Conservation (phyloP, 139 green algal genomes). For the Chlamydomonas sp. region DNA sequence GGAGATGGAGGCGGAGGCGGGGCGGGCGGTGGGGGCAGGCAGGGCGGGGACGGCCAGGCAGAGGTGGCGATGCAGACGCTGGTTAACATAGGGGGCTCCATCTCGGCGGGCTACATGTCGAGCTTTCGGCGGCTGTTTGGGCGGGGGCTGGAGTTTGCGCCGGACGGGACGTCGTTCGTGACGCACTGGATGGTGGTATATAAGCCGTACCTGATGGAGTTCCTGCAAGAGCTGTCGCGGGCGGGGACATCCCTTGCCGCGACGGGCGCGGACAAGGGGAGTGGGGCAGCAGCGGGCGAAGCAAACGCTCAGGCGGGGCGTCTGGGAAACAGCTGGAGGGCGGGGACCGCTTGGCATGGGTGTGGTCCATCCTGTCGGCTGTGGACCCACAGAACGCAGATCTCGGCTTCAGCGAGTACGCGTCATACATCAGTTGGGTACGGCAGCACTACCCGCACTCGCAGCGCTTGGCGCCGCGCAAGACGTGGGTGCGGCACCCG, state of each 20-base stretch:
- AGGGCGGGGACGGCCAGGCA: too few species aligned
- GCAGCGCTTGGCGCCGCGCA: constrained; percentile 16
- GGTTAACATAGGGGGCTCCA: constrained; percentile 55
- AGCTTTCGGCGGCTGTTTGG: constrained; percentile 41
- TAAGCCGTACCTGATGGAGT: constrained; percentile 55
- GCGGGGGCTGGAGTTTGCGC: constrained; percentile 37
- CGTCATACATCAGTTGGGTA: constrained; percentile 61
- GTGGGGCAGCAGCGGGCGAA: neutral
- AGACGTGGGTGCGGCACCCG: constrained; percentile 47
- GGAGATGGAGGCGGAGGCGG: too few species aligned
- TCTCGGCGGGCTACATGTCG: constrained; percentile 34
- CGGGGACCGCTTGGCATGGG: constrained; percentile 28
- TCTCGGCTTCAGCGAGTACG: constrained; percentile 66
- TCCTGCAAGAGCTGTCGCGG: constrained; percentile 35
- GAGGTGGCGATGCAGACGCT: constrained; percentile 10
- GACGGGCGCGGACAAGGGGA: neutral
- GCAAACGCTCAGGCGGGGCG: neutral
- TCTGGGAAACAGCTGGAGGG: neutral
- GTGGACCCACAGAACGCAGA: constrained; percentile 18
- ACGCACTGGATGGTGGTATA: constrained; percentile 66
- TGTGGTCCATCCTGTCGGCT: constrained; percentile 46
- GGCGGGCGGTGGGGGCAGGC: too few species aligned
- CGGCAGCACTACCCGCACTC: constrained; percentile 49
- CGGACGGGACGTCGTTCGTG: constrained; percentile 66
- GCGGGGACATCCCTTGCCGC: neutral